A percentile compares a stretch with the other conserved stretches of the same genome.
These are phyloP conservation scores for Venturia pyrina DNA, from an alignment of 2,329 filamentous ascomycete species.

Conservation along the genomic window DNA sequence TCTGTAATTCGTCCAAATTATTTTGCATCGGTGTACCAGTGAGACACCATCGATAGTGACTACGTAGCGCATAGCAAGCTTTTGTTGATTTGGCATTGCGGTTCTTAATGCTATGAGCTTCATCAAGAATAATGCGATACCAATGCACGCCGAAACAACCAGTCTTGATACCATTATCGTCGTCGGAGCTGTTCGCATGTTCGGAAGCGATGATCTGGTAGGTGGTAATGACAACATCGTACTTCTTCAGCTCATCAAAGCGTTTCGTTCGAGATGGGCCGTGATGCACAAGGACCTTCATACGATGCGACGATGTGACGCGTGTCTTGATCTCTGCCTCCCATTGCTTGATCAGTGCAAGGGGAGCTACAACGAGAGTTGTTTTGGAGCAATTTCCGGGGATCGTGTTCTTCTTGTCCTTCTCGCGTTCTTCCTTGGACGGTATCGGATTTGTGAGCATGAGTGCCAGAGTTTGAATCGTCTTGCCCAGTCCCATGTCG, in stretches of 20 bases:
- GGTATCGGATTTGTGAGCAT: constrained; percentile 72
- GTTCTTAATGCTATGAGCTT: constrained; percentile 98
- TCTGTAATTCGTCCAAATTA: constrained; percentile 92
- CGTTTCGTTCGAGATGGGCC: constrained; percentile 76
- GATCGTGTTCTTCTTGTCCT: constrained; percentile 52
- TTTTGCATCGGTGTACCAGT: constrained; percentile 98
- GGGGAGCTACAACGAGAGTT: constrained; percentile 83
- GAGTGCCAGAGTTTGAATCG: constrained; percentile 82
- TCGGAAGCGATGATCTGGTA: constrained; percentile 94
- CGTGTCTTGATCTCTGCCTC: constrained; percentile 85
- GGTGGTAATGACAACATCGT: constrained; percentile 94
- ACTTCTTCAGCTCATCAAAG: constrained; percentile 64
- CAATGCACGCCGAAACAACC: constrained; percentile 88
- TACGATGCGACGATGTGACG: constrained; percentile 55
- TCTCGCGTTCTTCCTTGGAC: constrained; percentile 35
- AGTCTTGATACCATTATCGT: constrained; percentile 52
- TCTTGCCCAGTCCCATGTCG: constrained; percentile 96
- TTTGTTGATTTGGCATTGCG: constrained; percentile 92
- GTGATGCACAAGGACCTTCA: constrained; percentile 85
- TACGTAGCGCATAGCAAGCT: constrained; percentile 73
- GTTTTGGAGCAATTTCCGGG: constrained; percentile 60
- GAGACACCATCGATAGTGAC: constrained; percentile 90
- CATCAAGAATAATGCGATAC: constrained; percentile 92
- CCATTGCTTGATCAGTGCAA: constrained; percentile 96
- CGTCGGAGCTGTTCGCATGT: constrained; percentile 58